A percentile compares a stretch with the other conserved stretches of the same genome.
These are phyloP conservation scores for Rugonectria rugulosa DNA, from an alignment of 2,329 filamentous ascomycete species.

Conservation along the genomic window DNA sequence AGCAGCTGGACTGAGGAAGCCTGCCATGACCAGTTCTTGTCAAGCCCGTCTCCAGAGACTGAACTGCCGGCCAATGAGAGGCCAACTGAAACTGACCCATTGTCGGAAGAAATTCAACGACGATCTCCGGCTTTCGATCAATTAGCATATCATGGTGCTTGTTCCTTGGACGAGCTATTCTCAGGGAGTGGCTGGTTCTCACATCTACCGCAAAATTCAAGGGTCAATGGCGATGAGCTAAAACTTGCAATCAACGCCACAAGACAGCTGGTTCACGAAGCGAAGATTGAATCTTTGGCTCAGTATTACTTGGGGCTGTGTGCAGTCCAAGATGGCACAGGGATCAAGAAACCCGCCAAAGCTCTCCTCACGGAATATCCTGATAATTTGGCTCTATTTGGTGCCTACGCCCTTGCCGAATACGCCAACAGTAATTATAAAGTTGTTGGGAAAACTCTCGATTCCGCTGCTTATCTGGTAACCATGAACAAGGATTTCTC, in stretches of 20 bases:
- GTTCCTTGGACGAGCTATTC: conserved; percentile 63
- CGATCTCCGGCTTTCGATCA: conserved; percentile 42
- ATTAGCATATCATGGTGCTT: conserved; percentile 37
- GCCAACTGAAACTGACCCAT: conserved; percentile 15
- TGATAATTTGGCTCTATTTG: conserved; percentile 74
- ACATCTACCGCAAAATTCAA: conserved; percentile 43
- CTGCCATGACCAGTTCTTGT: conserved; percentile 42
- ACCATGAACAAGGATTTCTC: conserved; percentile 40
- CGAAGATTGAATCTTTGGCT: conserved; percentile 53
- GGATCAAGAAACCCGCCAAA: conserved; percentile 76
- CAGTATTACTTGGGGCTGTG: conserved; percentile 77
- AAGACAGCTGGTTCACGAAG: conserved; percentile 62
- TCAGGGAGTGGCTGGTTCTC: conserved; percentile 54
- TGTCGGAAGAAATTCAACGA: conserved; percentile 31
- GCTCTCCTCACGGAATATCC: conserved; percentile 73
- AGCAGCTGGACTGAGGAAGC: conserved; percentile 42
- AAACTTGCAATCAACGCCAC: conserved; percentile 63
- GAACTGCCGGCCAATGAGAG: not conserved
- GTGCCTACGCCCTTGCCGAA: conserved; percentile 80
- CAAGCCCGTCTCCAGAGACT: conserved; percentile 7
- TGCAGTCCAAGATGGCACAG: conserved; percentile 59
- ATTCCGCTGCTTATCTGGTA: conserved; percentile 64
- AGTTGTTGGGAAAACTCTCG: conserved; percentile 70
- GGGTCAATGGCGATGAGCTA: conserved; percentile 41
- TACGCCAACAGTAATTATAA: conserved; percentile 62